These are phyloP conservation scores for Carex scoparia DNA, from an alignment of 176 grass and related monocot genomes.

Conservation along the genomic window DNA sequence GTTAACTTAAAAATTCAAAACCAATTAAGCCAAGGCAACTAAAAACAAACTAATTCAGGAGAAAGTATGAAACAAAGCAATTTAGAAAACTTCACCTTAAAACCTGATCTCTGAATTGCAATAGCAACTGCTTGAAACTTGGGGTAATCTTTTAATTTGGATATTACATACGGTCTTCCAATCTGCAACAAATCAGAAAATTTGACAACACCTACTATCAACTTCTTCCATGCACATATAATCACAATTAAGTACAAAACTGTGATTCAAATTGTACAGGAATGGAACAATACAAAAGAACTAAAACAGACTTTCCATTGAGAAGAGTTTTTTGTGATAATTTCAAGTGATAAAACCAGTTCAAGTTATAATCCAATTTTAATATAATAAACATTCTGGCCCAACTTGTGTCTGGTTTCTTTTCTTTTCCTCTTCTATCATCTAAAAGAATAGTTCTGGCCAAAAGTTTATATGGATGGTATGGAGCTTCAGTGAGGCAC, in stretches of 20 bases:
- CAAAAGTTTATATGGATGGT: background rate
- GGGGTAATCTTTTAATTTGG: slow-evolving; percentile 89
- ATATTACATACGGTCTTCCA: slow-evolving; percentile 87
- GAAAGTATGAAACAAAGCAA: background rate
- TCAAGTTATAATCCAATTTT: background rate
- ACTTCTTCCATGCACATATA: slow-evolving; percentile 12
- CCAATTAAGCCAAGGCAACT: background rate
- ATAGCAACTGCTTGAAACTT: slow-evolving; percentile 98
- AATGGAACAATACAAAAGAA: background rate
- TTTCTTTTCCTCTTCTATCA: background rate
- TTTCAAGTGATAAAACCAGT: background rate
- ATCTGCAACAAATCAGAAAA: slow-evolving; percentile 47
- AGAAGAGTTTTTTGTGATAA: background rate
- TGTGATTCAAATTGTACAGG: background rate
- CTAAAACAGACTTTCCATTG: background rate
- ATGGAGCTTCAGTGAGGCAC: background rate
- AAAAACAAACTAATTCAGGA: background rate
- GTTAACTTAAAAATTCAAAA: background rate
- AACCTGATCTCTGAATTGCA: slow-evolving; percentile 97
- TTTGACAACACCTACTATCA: slow-evolving; percentile 17
- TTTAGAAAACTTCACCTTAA: slow-evolving; percentile 63
- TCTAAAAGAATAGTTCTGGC: background rate
- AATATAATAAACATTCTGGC: background rate
- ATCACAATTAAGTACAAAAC: slow-evolving; percentile 16
- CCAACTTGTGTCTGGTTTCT: background rate